A percentile compares a stretch with the other conserved stretches of the same genome.
phyloP scores from a whole-genome alignment of 176 grass and related monocot species.

The Otatea glauca region DNA sequence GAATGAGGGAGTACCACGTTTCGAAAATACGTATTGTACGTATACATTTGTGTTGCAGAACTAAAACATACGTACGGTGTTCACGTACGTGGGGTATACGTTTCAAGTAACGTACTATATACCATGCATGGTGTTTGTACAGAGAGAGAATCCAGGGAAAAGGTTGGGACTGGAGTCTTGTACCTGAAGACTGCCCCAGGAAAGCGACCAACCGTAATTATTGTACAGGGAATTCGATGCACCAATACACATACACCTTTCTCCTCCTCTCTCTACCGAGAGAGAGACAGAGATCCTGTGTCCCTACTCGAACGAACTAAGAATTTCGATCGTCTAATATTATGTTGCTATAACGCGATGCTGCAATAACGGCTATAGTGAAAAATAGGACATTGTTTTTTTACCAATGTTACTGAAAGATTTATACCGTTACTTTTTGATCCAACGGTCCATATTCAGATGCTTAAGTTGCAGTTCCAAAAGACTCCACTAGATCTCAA shows the following conservation, averaged over 20 bases:
- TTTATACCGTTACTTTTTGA: too few relatives aligned
- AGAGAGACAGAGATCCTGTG: conserved; percentile 57
- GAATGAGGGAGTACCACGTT: too few relatives aligned
- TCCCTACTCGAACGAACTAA: too few relatives aligned
- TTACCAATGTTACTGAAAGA: too few relatives aligned
- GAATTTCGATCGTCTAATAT: too few relatives aligned
- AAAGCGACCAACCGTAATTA: conserved; percentile 98
- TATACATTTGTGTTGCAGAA: background rate
- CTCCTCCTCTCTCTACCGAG: background rate
- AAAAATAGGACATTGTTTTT: too few relatives aligned
- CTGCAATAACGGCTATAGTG: too few relatives aligned
- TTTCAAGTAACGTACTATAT: background rate
- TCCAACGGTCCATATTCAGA: too few relatives aligned
- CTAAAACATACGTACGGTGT: background rate
- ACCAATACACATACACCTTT: conserved; percentile 45
- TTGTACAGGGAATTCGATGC: conserved; percentile 97
- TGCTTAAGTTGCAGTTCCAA: too few relatives aligned
- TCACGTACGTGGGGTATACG: background rate
- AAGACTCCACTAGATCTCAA: too few relatives aligned
- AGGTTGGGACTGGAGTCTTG: conserved; percentile 87
- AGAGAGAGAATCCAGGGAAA: conserved; percentile 60
- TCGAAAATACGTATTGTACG: too few relatives aligned
- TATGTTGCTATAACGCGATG: too few relatives aligned
- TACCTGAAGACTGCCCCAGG: conserved; percentile 87
- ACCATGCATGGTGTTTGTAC: conserved; percentile 26